Evolutionary conservation across 139 green algal genomes (phyloP), one percentile per base, ranked within the genome.

Genomic region (Chlamydomonas urium): DNA sequence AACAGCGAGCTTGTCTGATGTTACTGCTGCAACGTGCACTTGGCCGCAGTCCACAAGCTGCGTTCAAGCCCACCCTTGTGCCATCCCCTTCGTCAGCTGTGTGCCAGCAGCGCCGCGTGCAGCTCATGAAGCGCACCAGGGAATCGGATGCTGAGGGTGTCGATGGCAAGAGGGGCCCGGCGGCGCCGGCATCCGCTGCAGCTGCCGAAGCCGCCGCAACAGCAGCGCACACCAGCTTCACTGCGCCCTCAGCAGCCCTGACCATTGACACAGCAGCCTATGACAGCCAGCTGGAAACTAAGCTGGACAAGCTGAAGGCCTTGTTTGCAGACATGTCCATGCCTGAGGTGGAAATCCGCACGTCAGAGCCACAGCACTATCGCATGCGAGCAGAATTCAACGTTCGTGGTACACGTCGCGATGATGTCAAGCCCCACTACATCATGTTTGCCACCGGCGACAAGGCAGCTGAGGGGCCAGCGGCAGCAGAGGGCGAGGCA

Each of bases 381-480:
- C 76, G 90, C 38, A 87, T 90, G 81, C 78, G 90, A 36, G 71
- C 80, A 4, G 81, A 85, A 66, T 88, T 88, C 33, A 69, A 58
- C 2, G 58, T 84, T 0, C 71, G 75, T 36, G 58, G 56, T 17
- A 47, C 4, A 1, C 32, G 37, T 3, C 47, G 26, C 6, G 47
- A 59, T 2, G 29, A 75, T 21, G 66, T 62, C 23, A 26, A 5
- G 5, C 24, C 45, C 4, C 56, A 74, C 36, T 80, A 69, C 35
- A 38, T 81, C 45, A 81, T 83, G 73, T 79, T 79, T 56, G 69
- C 78, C 23, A 66, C 45, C 28, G 21, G 17, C 5, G 23, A n/a
- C 34, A 45, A 10, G 33, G 6, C 8, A 67, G 59, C 59, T 48
- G 59, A n/a, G 17, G 21, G 10, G 31, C 10, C 6, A 42, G 14